These are phyloP conservation scores for Suhomyces wounanorum DNA, from an alignment of 1,139 yeast genomes.

Conservation along the genomic window DNA sequence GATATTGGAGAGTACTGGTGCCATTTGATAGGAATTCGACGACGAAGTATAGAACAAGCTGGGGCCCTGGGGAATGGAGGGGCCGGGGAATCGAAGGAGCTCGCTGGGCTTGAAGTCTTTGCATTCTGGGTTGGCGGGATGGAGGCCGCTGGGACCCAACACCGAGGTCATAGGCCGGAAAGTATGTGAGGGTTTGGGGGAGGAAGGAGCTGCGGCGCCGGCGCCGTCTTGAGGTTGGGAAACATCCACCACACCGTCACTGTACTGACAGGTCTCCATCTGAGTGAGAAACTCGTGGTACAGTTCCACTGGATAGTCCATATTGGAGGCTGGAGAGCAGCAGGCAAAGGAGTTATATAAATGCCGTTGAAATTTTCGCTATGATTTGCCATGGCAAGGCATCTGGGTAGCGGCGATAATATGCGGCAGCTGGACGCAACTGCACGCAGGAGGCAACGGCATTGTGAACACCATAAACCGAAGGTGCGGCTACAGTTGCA, in stretches of 20 bases:
- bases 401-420: constrained; percentile 3
- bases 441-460: constrained; percentile 5
- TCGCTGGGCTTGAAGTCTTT: background rate
- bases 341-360: background rate
- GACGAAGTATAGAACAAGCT: background rate
- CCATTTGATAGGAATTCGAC: background rate
- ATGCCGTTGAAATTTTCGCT: constrained; percentile 8
- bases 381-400: constrained; percentile 7
- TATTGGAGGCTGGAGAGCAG: background rate
- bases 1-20: no score
- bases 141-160: constrained; percentile 2
- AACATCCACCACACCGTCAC: constrained; percentile 17
- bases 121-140: background rate
- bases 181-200: background rate
- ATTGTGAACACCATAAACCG: background rate
- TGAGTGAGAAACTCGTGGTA: constrained; percentile 34
- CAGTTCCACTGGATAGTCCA: constrained; percentile 25
- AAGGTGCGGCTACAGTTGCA: constrained; percentile 1
- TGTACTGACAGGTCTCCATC: constrained; percentile 29
- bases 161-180: background rate
- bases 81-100: background rate
- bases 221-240: background rate
- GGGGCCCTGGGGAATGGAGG: background rate
- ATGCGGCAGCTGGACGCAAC: constrained; percentile 3
- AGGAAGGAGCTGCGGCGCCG: background rate